Base-by-base conservation (phyloP, 1,284 basidiomycete genomes). In the Termitomyces sp. region DNA sequence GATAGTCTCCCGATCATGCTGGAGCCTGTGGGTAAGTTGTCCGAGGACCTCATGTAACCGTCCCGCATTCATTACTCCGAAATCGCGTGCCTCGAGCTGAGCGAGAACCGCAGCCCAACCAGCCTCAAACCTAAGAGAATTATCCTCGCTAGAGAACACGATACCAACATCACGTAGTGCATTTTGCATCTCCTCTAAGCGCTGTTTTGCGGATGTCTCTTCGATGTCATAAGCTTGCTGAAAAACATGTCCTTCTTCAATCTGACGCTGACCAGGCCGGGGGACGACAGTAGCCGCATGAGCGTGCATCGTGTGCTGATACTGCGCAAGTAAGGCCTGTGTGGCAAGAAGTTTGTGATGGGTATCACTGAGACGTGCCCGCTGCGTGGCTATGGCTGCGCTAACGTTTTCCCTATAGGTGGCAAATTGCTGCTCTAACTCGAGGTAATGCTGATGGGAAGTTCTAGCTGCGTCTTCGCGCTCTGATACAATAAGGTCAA, bases 401-500 rank as follows among this genome's bases (percentile, higher is more conserved):
- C 26, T 48, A 2, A 58, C 46, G 12, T 50, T 55, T 15, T 59
- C 46, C 33, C 43, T 52, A 38, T 52, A 61, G 1, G n/a, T 31
- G n/a, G 36, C 28, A 28, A 57, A 60, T 28, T 49, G 39, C 15
- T 40, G 53, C 51, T 64, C 55, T n/a, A 61, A 47, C 9, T 59
- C 50, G 10, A 52, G 33, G 36, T 55, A 47, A 34, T 54, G 60
- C 8, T 58, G 55, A 39, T 57, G 51, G 15, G 57, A 44, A n/a
- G 40, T 46, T 13, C 43, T 50, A 24, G 58, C 53, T 10, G 63
- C 63, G 30, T 58, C 45, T 17, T 51, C 50, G 34, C 59, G 55
- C 52, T 68, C 63, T 33, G 56, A 43, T 15, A 60, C 58, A 24
- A 68, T 55, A 30, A 67, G 47, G 31, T 48, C 48, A 15, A 67